Evolutionary conservation across 1,139 yeast genomes (phyloP).

Genomic region (Pichia inconspicua): DNA sequence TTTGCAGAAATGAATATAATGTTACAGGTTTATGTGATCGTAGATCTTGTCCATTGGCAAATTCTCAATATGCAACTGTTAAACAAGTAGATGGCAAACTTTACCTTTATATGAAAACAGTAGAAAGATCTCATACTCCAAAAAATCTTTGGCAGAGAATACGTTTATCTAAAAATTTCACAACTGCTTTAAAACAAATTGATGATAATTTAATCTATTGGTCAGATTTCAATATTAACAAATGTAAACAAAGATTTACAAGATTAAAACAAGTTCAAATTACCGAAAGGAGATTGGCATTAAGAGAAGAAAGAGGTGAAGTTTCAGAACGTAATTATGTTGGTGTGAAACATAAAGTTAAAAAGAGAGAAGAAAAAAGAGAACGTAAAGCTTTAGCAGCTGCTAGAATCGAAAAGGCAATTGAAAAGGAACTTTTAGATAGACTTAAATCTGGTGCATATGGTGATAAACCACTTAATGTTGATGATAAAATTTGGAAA

Average conservation of each 20-base stretch:
- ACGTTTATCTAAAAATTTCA: slow-evolving; percentile 78
- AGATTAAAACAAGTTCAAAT: slow-evolving; percentile 91
- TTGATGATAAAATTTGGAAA: slow-evolving; percentile 93
- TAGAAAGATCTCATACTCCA: slow-evolving; percentile 95
- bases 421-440: slow-evolving; percentile 88
- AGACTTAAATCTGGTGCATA: slow-evolving; percentile 96
- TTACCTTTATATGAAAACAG: slow-evolving; percentile 92
- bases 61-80: slow-evolving; percentile 92
- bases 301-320: slow-evolving; percentile 53
- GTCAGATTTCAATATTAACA: slow-evolving; percentile 86
- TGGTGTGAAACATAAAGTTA: slow-evolving; percentile 87
- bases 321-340: slow-evolving; percentile 73
- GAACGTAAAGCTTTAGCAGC: slow-evolving; percentile 96
- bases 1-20: slow-evolving; percentile 53
- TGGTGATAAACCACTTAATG: slow-evolving; percentile 95
- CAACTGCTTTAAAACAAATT: slow-evolving; percentile 78
- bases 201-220: slow-evolving; percentile 84
- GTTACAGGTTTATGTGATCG: slow-evolving; percentile 84
- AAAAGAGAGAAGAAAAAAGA: slow-evolving; percentile 86
- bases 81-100: slow-evolving; percentile 81
- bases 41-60: slow-evolving; percentile 93
- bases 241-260: slow-evolving; percentile 92
- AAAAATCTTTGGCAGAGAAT: slow-evolving; percentile 91
- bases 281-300: slow-evolving; percentile 89
- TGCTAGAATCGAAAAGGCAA: slow-evolving; percentile 92